phyloP scores from a whole-genome alignment of 2,329 filamentous ascomycete species.

The Ustulina deusta region DNA sequence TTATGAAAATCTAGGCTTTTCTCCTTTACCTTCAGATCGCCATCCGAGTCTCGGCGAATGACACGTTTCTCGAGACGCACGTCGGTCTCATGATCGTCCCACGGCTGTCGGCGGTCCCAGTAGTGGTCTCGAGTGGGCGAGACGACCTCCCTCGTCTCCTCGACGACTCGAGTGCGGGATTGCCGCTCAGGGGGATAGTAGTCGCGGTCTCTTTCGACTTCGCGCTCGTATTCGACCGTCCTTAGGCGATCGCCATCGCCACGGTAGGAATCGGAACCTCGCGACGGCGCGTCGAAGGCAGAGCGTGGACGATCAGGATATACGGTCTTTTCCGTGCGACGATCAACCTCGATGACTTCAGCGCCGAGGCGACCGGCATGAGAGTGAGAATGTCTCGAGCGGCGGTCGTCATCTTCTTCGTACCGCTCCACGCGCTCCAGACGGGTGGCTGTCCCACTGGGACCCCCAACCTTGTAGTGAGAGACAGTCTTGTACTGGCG shows the following conservation, averaged over 20 bases:
- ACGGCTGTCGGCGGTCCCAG: constrained; percentile 56
- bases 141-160: constrained; percentile 56
- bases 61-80: constrained; percentile 58
- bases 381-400: constrained; percentile 47
- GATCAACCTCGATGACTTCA: constrained; percentile 48
- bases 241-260: constrained; percentile 50
- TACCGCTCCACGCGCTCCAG: constrained; percentile 47
- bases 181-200: constrained; percentile 45
- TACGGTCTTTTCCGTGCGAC: constrained; percentile 56
- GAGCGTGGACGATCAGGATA: constrained; percentile 65
- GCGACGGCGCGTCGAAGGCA: constrained; percentile 56
- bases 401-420: constrained; percentile 47
- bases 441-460: constrained; percentile 40
- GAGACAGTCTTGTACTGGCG: constrained; percentile 47
- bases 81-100: constrained; percentile 57
- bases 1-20: constrained; percentile 59
- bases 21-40: constrained; percentile 67
- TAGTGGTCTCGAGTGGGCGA: constrained; percentile 54
- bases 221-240: constrained; percentile 49
- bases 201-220: constrained; percentile 47
- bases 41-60: constrained; percentile 57
- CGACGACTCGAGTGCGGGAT: constrained; percentile 52
- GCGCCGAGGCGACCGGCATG: constrained; percentile 40
- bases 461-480: constrained; percentile 51
- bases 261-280: constrained; percentile 51